These are phyloP conservation scores for Aureobasidium leucospermi DNA, from an alignment of 2,329 filamentous ascomycete species.

Conservation along the genomic window DNA sequence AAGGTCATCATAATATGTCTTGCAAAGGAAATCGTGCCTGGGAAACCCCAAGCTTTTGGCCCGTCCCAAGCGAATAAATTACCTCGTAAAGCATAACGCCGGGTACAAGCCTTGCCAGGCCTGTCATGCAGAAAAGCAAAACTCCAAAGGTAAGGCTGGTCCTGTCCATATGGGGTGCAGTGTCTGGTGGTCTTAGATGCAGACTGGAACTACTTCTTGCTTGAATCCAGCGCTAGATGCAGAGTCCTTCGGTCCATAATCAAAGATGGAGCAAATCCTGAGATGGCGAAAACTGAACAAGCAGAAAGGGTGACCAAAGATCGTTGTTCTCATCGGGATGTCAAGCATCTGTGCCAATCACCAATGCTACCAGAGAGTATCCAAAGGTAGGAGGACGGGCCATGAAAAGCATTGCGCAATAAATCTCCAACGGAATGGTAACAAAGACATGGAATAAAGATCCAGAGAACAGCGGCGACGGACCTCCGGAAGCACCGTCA, in stretches of 20 bases:
- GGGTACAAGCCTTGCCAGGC: neutral
- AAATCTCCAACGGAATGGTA: too few species aligned
- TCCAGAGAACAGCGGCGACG: too few species aligned
- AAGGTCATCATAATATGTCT: neutral
- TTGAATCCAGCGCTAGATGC: neutral
- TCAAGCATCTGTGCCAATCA: neutral
- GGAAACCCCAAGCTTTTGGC: neutral
- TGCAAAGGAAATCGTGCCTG: conserved; percentile 1
- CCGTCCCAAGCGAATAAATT: neutral
- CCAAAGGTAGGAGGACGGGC: neutral
- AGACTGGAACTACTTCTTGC: neutral
- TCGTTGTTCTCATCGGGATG: neutral
- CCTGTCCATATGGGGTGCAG: neutral
- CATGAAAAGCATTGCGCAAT: too few species aligned
- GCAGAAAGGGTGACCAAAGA: neutral
- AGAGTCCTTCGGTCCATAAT: neutral
- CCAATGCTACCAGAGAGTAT: neutral
- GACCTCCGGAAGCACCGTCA: neutral
- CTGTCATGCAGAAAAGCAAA: neutral
- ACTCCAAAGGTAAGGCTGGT: neutral
- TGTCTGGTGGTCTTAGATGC: neutral
- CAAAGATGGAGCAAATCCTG: too few species aligned
- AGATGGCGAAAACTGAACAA: neutral
- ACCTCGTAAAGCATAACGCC: conserved; percentile 9
- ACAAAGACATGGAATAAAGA: too few species aligned